Percentiles rank a stretch among this genome's conserved stretches.
These are phyloP conservation scores for Verbascum thapsus DNA, from an alignment of 257 asterid genomes.

Conservation along the genomic window DNA sequence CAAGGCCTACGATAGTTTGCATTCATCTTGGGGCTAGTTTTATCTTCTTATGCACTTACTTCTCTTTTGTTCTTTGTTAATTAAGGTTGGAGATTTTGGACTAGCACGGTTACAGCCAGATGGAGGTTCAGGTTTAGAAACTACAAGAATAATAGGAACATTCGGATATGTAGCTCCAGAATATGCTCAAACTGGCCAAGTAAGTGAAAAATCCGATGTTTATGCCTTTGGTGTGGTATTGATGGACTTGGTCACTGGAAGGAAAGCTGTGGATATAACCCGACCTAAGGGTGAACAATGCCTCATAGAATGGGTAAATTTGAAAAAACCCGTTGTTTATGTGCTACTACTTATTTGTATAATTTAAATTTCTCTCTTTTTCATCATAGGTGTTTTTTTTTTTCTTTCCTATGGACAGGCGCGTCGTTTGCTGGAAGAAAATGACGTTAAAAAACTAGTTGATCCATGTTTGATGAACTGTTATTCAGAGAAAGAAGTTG, in stretches of 20 bases:
- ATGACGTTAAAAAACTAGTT: slow-evolving; percentile 42
- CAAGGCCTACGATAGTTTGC: too few relatives aligned
- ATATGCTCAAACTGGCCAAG: slow-evolving; percentile 81
- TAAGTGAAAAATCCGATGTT: slow-evolving; percentile 79
- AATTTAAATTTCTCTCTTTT: background rate
- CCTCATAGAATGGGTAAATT: slow-evolving; percentile 83
- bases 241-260: slow-evolving; percentile 77
- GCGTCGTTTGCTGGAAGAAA: slow-evolving; percentile 68
- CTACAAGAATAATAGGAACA: slow-evolving; percentile 80
- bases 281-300: slow-evolving; percentile 85
- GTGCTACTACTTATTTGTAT: background rate
- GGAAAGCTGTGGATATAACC: slow-evolving; percentile 75
- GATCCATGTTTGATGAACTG: slow-evolving; percentile 58
- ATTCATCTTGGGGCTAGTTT: background rate
- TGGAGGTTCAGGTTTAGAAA: slow-evolving; percentile 60
- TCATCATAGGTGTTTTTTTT: background rate
- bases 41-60: background rate
- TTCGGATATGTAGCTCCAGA: slow-evolving; percentile 95
- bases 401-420: slow-evolving; percentile 47
- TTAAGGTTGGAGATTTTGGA: slow-evolving; percentile 92
- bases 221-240: slow-evolving; percentile 82
- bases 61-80: background rate
- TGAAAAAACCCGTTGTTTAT: background rate
- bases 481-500: slow-evolving; percentile 61
- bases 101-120: slow-evolving; percentile 72